Conservation (phyloP, 495 filamentous ascomycete species). For the Penicillium cataractarum region DNA sequence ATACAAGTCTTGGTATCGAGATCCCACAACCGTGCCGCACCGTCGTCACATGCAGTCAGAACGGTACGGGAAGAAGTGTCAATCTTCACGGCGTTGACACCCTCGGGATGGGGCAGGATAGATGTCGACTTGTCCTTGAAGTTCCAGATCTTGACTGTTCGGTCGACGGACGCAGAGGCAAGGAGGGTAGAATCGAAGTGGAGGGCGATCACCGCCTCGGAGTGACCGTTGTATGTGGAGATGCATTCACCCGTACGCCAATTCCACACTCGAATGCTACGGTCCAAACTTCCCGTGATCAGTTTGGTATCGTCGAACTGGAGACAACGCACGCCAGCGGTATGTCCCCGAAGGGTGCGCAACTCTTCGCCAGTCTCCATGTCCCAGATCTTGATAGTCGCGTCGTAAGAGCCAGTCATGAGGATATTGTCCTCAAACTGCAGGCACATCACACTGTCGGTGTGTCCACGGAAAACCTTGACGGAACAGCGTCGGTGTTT, state of each 20-base stretch:
- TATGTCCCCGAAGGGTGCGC: conserved; percentile 80
- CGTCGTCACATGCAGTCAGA: conserved; percentile 92
- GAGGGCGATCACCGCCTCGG: conserved; percentile 77
- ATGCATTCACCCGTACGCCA: conserved; percentile 91
- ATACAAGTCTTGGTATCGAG: conserved; percentile 80
- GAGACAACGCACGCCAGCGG: conserved; percentile 78
- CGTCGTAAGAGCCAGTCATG: conserved; percentile 92
- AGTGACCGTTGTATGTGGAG: conserved; percentile 76
- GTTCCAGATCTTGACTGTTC: conserved; percentile 91
- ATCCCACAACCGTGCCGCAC: conserved; percentile 90
- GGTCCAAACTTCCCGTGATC: conserved; percentile 81
- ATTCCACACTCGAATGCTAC: conserved; percentile 90
- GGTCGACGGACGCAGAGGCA: conserved; percentile 85
- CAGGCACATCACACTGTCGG: conserved; percentile 92
- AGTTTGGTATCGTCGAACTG: conserved; percentile 93
- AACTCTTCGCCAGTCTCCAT: conserved; percentile 84
- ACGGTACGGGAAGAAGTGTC: conserved; percentile 80
- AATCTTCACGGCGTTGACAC: conserved; percentile 91
- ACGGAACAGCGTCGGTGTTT: conserved; percentile 87
- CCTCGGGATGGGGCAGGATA: conserved; percentile 80
- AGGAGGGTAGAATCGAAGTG: conserved; percentile 84
- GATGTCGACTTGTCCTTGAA: conserved; percentile 81
- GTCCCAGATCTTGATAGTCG: conserved; percentile 95
- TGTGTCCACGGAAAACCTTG: conserved; percentile 82
- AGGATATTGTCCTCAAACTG: conserved; percentile 94